Percentiles rank a stretch among this genome's conserved stretches.
These are phyloP conservation scores for Candida buenavistaensis DNA, from an alignment of 1,139 yeast species.

Conservation along the genomic window DNA sequence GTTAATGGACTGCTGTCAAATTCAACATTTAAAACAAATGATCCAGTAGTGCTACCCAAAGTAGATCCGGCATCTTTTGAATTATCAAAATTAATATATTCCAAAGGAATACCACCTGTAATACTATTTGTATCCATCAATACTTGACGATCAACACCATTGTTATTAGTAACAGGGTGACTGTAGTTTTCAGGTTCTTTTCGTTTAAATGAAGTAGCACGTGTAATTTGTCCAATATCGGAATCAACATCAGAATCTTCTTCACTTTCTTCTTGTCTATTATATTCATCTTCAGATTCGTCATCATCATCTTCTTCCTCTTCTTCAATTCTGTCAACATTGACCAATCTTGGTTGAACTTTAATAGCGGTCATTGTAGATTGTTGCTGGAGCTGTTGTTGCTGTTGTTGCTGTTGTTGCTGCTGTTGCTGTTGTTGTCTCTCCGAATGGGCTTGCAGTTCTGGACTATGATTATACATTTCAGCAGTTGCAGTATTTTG, in stretches of 20 bases:
- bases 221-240: slow-evolving; percentile 47
- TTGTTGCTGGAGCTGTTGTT: too few relatives aligned
- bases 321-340: slow-evolving; percentile 50
- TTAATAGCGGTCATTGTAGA: slow-evolving; percentile 69
- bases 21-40: slow-evolving; percentile 39
- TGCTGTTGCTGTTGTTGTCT: slow-evolving; percentile 1
- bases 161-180: neutral
- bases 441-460: neutral
- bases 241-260: slow-evolving; percentile 48
- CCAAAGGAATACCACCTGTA: slow-evolving; percentile 8
- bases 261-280: slow-evolving; percentile 17
- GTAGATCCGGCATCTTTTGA: slow-evolving; percentile 12
- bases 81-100: slow-evolving; percentile 9
- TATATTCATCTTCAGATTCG: slow-evolving; percentile 22
- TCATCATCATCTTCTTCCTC: slow-evolving; percentile 31
- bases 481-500: slow-evolving; percentile 16
- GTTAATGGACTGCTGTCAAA: slow-evolving; percentile 21
- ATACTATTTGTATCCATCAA: slow-evolving; percentile 13
- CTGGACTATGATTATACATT: slow-evolving; percentile 2
- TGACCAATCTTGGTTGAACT: slow-evolving; percentile 66
- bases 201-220: slow-evolving; percentile 41
- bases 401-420: slow-evolving; percentile 10
- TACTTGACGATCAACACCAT: slow-evolving; percentile 15
- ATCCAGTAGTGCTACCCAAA: slow-evolving; percentile 21
- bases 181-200: neutral